Conservation (phyloP, 108 stramenopile genomes). For the Discostella stelligeroides region DNA sequence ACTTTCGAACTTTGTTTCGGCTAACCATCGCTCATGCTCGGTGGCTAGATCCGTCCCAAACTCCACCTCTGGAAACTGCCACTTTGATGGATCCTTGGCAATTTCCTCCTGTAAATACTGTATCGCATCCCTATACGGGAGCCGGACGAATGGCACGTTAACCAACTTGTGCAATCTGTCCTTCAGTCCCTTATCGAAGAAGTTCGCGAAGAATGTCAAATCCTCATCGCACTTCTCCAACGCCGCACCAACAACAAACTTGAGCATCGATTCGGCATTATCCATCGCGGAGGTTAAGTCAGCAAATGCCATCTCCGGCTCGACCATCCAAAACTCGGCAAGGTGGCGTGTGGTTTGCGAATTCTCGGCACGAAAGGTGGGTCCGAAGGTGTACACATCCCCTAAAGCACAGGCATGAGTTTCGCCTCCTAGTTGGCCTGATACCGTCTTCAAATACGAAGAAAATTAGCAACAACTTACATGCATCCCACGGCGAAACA, state of each 20-base stretch:
- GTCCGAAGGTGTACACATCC: conserved; percentile 99
- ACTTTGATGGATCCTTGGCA: conserved; percentile 93
- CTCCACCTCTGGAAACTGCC: conserved; percentile 96
- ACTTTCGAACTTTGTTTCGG: conserved; percentile 90
- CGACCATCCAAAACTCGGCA: conserved; percentile 97
- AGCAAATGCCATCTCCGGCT: conserved; percentile 99
- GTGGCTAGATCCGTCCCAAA: conserved; percentile 98
- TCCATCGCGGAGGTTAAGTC: conserved; percentile 94
- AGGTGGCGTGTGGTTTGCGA: conserved; percentile 97
- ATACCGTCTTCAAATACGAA: conserved; percentile 68
- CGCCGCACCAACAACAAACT: conserved; percentile 79
- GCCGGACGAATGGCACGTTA: conserved; percentile 79
- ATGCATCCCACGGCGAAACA: too few relatives aligned
- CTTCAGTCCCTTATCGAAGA: conserved; percentile 89
- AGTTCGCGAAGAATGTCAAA: conserved; percentile 90
- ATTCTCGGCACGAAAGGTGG: conserved; percentile 99
- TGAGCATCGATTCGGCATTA: conserved; percentile 96
- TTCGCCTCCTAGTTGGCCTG: conserved; percentile 96
- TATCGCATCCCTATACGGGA: conserved; percentile 93
- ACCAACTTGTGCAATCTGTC: conserved; percentile 79
- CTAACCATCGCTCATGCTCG: conserved; percentile 97
- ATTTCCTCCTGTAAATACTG: conserved; percentile 91
- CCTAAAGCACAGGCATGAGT: conserved; percentile 96
- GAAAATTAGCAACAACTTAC: too few relatives aligned
- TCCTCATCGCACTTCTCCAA: conserved; percentile 88